Percentiles rank a stretch among this genome's conserved stretches.
These are phyloP conservation scores for Skeletonema potamos DNA, from an alignment of 108 stramenopile genomes.

Conservation along the genomic window DNA sequence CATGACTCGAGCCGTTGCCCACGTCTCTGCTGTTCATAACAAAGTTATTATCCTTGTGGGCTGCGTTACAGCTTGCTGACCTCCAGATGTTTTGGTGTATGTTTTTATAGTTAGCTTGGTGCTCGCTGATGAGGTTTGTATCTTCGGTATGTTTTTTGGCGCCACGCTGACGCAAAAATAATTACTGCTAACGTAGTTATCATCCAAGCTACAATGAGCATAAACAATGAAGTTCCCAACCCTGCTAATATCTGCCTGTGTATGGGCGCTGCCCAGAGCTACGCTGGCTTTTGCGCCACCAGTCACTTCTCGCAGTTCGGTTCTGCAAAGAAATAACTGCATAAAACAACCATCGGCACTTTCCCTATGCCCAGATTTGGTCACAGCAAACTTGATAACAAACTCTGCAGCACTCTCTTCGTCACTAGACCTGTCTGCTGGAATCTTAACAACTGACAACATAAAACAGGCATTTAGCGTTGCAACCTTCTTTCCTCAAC, in stretches of 20 bases:
- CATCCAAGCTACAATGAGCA: neutral
- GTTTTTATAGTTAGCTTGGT: too few relatives aligned
- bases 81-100: too few relatives aligned
- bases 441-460: constrained; percentile 45
- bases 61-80: too few relatives aligned
- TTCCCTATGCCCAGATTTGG: neutral
- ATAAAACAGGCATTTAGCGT: constrained; percentile 79
- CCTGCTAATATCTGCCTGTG: neutral
- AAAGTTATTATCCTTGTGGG: too few relatives aligned
- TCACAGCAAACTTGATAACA: neutral
- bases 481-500: constrained; percentile 83
- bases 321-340: neutral
- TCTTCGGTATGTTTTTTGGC: too few relatives aligned
- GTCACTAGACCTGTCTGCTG: constrained; percentile 29
- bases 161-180: neutral
- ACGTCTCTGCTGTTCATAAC: too few relatives aligned
- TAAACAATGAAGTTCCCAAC: neutral
- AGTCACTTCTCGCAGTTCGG: neutral
- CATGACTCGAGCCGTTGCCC: neutral
- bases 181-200: neutral
- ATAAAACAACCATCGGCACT: neutral
- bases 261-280: neutral
- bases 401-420: constrained; percentile 15
- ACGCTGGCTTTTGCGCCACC: neutral
- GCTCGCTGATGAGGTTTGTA: too few relatives aligned